Evolutionary conservation across 805 yeast species (phyloP), one percentile per base, ranked within the genome.

Genomic region (Pichia californica): DNA sequence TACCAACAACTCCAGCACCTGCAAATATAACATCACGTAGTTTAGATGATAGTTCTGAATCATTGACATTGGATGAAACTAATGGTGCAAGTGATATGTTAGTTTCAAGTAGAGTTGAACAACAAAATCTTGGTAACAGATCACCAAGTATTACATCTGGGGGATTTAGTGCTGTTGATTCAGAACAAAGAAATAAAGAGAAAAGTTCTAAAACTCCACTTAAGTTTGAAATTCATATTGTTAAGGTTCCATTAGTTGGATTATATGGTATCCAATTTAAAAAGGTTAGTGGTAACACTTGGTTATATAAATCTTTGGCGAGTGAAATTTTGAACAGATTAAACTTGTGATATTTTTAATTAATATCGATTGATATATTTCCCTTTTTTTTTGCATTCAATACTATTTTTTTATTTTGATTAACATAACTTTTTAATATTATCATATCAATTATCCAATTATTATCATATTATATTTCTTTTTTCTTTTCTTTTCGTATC

Each of bases 181-280:
- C 20, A 19, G 40, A 33, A 10, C 20, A 30, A 27, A 44, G 40
- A 31, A 15, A 11, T 27, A 43, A 31, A n/a, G 33, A 40, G 2
- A 32, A 44, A 30, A 28, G 49, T 26, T 43, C 41, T 40, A 68
- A 75, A 50, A 73, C 80, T 19, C 95, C 95, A 16, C 71, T 91
- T 56, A 80, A 83, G 56, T 89, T 89, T 63, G 97, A 91, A 59
- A 85, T 91, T 49, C 88, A 85, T 60, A 80, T 89, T 50, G 97
- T 89, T 32, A 88, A 88, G 60, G 94, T 89, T 38, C 95, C 96
- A 36, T 73, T 89, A 52, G 84, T 89, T 43, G 88, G 94, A 5
- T 70, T 91, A 47, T 88, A 84, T 52, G 98, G 98, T 63, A 89
- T 89, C 38, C 97, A 91, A 62, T 88, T 89, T 69, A 91, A 91